Conservation (phyloP, 2,329 filamentous ascomycete genomes). For the Ceratocystis eucalypticola region DNA sequence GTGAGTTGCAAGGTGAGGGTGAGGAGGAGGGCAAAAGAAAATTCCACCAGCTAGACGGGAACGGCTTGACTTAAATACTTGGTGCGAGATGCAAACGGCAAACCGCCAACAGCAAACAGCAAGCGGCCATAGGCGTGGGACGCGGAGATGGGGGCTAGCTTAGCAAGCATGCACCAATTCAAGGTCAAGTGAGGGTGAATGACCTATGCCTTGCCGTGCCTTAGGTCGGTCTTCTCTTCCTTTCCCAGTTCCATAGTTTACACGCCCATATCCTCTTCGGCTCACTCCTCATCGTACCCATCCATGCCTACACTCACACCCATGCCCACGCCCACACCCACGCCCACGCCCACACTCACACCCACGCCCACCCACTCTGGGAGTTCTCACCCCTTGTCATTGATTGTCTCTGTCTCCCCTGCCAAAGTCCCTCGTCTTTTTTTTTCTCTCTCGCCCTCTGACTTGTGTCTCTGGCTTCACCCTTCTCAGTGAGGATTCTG, state of each 20-base stretch:
- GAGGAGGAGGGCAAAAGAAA: not conserved
- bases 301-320: no score
- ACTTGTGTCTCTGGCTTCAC: not conserved
- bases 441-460: not conserved
- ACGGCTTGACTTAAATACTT: not conserved
- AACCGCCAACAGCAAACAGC: not conserved
- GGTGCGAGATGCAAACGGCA: not conserved
- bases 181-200: not conserved
- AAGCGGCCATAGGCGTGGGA: not conserved
- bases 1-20: not conserved
- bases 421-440: not conserved
- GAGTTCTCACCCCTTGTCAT: not conserved
- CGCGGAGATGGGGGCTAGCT: not conserved
- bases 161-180: not conserved
- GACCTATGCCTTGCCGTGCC: not conserved
- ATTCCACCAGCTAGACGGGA: not conserved
- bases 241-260: not conserved
- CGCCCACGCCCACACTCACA: not conserved
- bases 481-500: not conserved
- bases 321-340: not conserved
- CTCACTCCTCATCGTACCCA: no score
- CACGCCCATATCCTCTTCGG: not conserved
- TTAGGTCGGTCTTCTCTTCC: not conserved
- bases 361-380: not conserved
- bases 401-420: not conserved